Evolutionary conservation across 2,329 filamentous ascomycete genomes (phyloP).

Genomic region (Alternaria arborescens): DNA sequence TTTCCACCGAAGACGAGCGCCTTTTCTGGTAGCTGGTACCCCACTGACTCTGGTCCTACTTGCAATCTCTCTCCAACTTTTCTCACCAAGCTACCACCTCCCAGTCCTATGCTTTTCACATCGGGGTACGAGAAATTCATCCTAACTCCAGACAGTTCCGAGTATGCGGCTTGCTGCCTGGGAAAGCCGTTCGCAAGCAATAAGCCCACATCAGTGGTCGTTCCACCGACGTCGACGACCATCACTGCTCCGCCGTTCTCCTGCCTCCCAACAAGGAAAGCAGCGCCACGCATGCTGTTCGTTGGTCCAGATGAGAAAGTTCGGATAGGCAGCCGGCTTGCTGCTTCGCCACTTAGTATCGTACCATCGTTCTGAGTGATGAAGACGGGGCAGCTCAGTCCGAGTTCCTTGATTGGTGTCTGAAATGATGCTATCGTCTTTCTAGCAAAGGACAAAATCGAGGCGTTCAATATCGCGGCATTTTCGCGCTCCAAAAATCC

Average conservation of each 20-base stretch:
- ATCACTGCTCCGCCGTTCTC: slow-evolving; percentile 59
- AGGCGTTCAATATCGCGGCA: slow-evolving; percentile 60
- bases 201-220: slow-evolving; percentile 70
- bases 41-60: slow-evolving; percentile 70
- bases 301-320: slow-evolving; percentile 63
- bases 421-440: slow-evolving; percentile 58
- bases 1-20: slow-evolving; percentile 66
- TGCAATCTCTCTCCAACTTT: slow-evolving; percentile 51
- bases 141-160: slow-evolving; percentile 68
- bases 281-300: slow-evolving; percentile 63
- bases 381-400: slow-evolving; percentile 59
- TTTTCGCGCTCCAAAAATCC: slow-evolving; percentile 63
- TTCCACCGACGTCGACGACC: slow-evolving; percentile 73
- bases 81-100: slow-evolving; percentile 66
- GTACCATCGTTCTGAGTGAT: slow-evolving; percentile 64
- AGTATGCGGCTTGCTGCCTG: slow-evolving; percentile 69
- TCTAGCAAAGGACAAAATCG: slow-evolving; percentile 58
- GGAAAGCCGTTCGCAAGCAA: slow-evolving; percentile 70
- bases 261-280: slow-evolving; percentile 49
- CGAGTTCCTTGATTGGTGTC: slow-evolving; percentile 56
- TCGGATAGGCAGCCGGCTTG: slow-evolving; percentile 59
- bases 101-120: slow-evolving; percentile 67
- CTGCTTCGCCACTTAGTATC: slow-evolving; percentile 57
- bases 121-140: slow-evolving; percentile 66
- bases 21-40: slow-evolving; percentile 64